Conservation (phyloP, 139 green algal genomes). For the Desmodesmus armatus region DNA sequence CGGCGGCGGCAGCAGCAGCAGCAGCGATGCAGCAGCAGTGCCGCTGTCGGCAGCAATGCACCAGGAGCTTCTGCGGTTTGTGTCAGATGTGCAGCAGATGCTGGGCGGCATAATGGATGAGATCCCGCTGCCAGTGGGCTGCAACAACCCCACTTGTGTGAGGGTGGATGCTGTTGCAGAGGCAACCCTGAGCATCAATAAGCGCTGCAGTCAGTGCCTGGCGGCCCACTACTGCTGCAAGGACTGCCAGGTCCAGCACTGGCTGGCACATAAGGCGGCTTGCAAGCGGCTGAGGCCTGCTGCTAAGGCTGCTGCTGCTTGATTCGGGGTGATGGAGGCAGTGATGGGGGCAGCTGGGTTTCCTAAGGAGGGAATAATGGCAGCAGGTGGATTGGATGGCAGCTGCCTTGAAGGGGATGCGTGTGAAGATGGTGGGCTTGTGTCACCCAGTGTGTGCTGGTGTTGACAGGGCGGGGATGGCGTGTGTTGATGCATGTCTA, state of each 20-base stretch:
- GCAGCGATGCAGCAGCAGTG: not conserved
- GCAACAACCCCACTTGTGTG: conserved; percentile 19
- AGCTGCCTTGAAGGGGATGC: too few species aligned
- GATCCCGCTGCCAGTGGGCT: conserved; percentile 27
- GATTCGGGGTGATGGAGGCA: too few species aligned
- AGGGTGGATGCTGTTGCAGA: conserved; percentile 15
- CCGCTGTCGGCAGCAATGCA: not conserved
- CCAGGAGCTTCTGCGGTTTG: not conserved
- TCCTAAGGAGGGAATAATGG: too few species aligned
- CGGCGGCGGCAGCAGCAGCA: conserved; percentile 15
- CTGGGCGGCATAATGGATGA: not conserved
- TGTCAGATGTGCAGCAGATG: not conserved
- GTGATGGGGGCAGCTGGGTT: too few species aligned
- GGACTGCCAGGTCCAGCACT: too few species aligned
- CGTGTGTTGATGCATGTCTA: not conserved
- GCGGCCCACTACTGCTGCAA: conserved; percentile 34
- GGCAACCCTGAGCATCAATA: conserved; percentile 12
- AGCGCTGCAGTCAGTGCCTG: conserved; percentile 19
- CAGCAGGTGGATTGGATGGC: too few species aligned
- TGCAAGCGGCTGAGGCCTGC: too few species aligned
- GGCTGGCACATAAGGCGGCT: too few species aligned
- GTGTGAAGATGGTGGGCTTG: too few species aligned
- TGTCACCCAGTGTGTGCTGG: too few species aligned
- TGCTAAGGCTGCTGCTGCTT: too few species aligned
- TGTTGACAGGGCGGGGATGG: not conserved